These are phyloP conservation scores for Diaporthe australafricana DNA, from an alignment of 2,329 filamentous ascomycete genomes.

Conservation along the genomic window DNA sequence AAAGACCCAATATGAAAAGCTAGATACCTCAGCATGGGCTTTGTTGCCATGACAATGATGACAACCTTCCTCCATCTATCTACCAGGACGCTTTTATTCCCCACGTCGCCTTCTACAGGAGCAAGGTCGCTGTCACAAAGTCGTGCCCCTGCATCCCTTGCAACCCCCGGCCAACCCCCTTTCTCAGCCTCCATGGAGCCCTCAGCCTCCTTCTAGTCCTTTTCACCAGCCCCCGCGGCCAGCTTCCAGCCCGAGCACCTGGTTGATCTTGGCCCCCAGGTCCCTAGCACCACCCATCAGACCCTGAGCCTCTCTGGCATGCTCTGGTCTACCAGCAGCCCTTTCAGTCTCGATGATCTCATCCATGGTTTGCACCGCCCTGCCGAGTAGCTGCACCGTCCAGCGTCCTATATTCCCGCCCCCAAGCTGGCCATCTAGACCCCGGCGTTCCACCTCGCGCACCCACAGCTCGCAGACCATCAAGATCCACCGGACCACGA, in stretches of 20 bases:
- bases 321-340: conserved; percentile 10
- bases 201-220: no score
- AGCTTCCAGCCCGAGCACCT: conserved; percentile 14
- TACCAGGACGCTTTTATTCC: not conserved
- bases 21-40: not conserved
- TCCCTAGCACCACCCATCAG: conserved; percentile 10
- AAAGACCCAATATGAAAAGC: conserved; percentile 13
- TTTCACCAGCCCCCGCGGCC: conserved; percentile 8
- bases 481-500: conserved; percentile 67
- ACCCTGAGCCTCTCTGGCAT: conserved; percentile 4
- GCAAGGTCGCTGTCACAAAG: not conserved
- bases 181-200: not conserved
- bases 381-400: conserved; percentile 35
- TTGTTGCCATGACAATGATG: conserved; percentile 10
- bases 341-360: conserved; percentile 30
- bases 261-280: conserved; percentile 18
- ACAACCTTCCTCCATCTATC: conserved; percentile 23
- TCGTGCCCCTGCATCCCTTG: not conserved
- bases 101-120: not conserved
- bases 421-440: conserved; percentile 38
- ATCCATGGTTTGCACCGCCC: conserved; percentile 28
- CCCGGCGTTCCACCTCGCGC: conserved; percentile 60
- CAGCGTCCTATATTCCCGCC: conserved; percentile 34
- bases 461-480: conserved; percentile 62
- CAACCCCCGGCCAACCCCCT: no score